Base-by-base conservation (phyloP, 495 filamentous ascomycete genomes). In the Glarea lozoyensis region DNA sequence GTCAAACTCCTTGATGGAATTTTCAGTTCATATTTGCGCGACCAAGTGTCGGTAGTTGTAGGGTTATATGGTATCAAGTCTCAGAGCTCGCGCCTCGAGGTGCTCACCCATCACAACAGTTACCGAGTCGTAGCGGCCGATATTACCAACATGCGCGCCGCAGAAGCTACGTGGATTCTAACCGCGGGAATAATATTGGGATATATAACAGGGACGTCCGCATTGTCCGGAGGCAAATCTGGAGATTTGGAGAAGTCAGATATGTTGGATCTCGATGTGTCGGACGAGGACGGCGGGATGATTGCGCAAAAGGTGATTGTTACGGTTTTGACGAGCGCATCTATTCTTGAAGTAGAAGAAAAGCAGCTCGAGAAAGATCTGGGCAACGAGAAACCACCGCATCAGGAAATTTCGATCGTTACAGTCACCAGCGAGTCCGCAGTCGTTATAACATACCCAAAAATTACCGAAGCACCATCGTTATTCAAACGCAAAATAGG, bases 401-500 rank as follows among this genome's bases (percentile, higher is more conserved):
- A 6, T 3, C n/a, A 1, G 16, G 10, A 11, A 4, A 6, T 17
- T 12, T 9, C 16, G 17, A 1, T 43, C n/a, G 25, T 12, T 22
- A 30, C 31, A 11, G n/a, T 30, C 25, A 30, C 20, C n/a, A 41
- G n/a, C 37, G n/a, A 37, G 22, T 18, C 47, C 10, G 19, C n/a
- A 15, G 34, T 45, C 11, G 44, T 22, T 2, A 37, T 34, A 29
- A 27, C 42, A 0, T 33, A 48, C 18, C 52, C 52, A 10, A 48
- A 48, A 34, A 52, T 51, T 13, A 52, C 52, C 19, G 37, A 40
- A 24, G 36, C 37, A 6, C 48, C 51, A 7, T 6, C 30, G 10
- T 16, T 51, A 17, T 40, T 45, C 16, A 49, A 23, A 33, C 36
- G 52, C 25, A 51, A 49, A 32, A n/a, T 49, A 5, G 52, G 52